Evolutionary conservation across 129 eudicot species (phyloP), one percentile per base, ranked within the genome.

Genomic region (Solidago caesia): DNA sequence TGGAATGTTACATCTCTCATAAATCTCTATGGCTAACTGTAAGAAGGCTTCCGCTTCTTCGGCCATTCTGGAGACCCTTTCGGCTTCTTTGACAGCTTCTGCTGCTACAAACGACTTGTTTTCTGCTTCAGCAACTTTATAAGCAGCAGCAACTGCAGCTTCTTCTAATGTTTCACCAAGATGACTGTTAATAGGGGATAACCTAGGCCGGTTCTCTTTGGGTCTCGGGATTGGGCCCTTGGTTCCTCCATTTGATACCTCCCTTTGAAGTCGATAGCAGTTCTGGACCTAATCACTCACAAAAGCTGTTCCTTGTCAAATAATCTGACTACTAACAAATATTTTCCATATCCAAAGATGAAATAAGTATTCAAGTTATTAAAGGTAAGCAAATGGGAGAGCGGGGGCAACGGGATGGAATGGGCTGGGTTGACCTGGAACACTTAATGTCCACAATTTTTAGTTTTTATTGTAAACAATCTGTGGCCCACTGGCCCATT

Each of bases 71-170:
- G 87, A 66, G 41, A 89, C 79, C 70, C 95, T 79, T 70, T 93
- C 98, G 0, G 87, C 84, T 74, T 89, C 96, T 75, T 78, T 90
- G 6, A 85, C 96, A 21, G 98, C 84, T 80, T 88, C 90, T 39
- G 96, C 90, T n/a, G 92, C 92, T 9, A 83, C 86, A 81, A 76
- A 81, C 12, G 90, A 80, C 77, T 87, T 89, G 77, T 86, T 79
- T 82, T 92, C 96, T n/a, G 92, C 98, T 68, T 86, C 96, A 0
- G 87, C 96, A 51, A 93, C 75, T 79, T 79, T 84, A 74, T 81
- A 81, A 0, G 96, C 92, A 58, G 96, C 92, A 43, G 78, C 46
- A 9, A 67, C 75, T 55, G 96, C 88, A 1, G 92, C 95, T 56
- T 84, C 92, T 77, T 86, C 86, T 42, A 84, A 78, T 2, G 96